Conservation (phyloP, 2,329 filamentous ascomycete species). For the Cadophora sp. region DNA sequence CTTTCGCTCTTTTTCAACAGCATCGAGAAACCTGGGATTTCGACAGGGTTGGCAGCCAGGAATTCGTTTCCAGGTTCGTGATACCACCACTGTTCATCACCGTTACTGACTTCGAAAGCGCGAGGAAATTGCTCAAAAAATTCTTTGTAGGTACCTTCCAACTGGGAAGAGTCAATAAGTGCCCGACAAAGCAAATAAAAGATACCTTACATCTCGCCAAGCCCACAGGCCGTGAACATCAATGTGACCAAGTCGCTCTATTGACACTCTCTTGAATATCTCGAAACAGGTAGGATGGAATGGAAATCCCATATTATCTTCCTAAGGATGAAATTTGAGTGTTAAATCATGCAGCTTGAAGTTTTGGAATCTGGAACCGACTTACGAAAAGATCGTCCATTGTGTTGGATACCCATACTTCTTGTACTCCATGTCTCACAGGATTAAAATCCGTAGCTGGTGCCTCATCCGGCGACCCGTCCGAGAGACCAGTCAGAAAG, state of each 20-base stretch:
- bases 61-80: conserved; percentile 32
- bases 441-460: conserved; percentile 1
- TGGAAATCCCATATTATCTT: conserved; percentile 27
- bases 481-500: conserved; percentile 16
- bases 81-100: conserved; percentile 22
- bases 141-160: conserved; percentile 10
- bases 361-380: not conserved
- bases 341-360: not conserved
- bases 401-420: conserved; percentile 15
- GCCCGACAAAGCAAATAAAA: not conserved
- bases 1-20: conserved; percentile 23
- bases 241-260: conserved; percentile 3
- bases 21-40: conserved; percentile 32
- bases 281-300: conserved; percentile 36
- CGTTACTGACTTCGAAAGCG: not conserved
- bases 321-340: not conserved
- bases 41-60: conserved; percentile 39
- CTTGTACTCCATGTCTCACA: conserved; percentile 16
- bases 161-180: not conserved
- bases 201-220: conserved; percentile 17
- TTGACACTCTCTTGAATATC: conserved; percentile 24
- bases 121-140: conserved; percentile 13
- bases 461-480: conserved; percentile 11
- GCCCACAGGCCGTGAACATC: conserved; percentile 26
- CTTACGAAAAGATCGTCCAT: conserved; percentile 6